Base-by-base conservation (phyloP, 495 filamentous ascomycete genomes). In the Podospora fimiseda region DNA sequence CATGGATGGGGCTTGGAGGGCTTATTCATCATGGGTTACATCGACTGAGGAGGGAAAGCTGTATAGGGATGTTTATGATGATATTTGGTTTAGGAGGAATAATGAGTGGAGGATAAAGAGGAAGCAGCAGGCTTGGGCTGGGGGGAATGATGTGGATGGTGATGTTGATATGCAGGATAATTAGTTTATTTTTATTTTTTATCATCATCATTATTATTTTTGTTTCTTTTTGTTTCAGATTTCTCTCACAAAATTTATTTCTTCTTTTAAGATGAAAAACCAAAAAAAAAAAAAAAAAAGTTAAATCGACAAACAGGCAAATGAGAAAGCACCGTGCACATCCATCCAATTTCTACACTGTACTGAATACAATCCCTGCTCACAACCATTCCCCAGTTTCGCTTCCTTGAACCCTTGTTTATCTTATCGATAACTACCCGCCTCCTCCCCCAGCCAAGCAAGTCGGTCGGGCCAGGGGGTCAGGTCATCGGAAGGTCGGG, bases 51-150 rank as follows among this genome's bases (percentile, higher is more conserved):
- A 68, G 0, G 18, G 14, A 15, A 33, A 11, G 27, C 8, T 57
- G 9, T 61, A 59, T 43, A 46, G 54, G 13, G 69, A 70, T 53
- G 30, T 61, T 9, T 59, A 48, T 27, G 68, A 74, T 14, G 65
- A 68, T 33, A 56, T 63, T 9, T 39, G 38, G 50, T 51, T 52
- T 9, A 46, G 62, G 39, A 43, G 50, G 57, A 19, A 53, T 9
- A 67, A 67, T 37, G 41, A 19, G 20, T 9, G 24, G 43, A 51
- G 40, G 38, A 36, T 50, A 16, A 48, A 36, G 46, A 43, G 24
- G 27, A 5, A 11, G 6, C 27, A 33, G 27, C 6, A 33, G 27
- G n/a, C n/a, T n/a, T n/a, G n/a, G n/a, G n/a, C n/a, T n/a, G n/a
- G n/a, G n/a, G n/a, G n/a, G n/a, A n/a, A n/a, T n/a, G n/a, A 33